Evolutionary conservation across 768 basidiomycete genomes (phyloP), one percentile per base, ranked within the genome.

Genomic region (Trametes cubensis): DNA sequence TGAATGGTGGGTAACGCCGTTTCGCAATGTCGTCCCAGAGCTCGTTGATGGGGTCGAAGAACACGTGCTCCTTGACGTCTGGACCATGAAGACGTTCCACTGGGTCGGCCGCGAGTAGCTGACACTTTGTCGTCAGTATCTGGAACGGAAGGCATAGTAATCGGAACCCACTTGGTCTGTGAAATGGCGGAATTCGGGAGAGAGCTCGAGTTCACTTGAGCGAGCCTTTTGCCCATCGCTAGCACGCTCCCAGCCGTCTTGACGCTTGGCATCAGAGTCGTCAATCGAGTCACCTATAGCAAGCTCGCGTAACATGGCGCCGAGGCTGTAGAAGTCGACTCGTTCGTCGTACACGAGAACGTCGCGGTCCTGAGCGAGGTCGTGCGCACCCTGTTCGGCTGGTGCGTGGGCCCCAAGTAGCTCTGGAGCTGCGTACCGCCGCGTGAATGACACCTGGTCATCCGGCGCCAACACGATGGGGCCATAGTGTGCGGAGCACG

Each of bases 361-460:
- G 48, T 50, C 57, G 23, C 42, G 40, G 57, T 15, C 40, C 28
- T 23, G 21, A 11, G 18, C 7, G 28, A 28, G 7, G 7, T 7
- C 28, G 28, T 28, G 18, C 1, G 25, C 40, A n/a, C n/a, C 20
- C 3, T 26, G 14, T 26, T 34, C 40, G 13, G 26, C 20, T 23
- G 41, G 46, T 20, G 52, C 47, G 21, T 58, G 38, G 44, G 42
- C 34, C 14, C 54, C 57, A 7, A 66, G 50, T 3, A 66, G 58
- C 61, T 66, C 65, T n/a, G 65, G 65, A 4, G 65, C 65, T 20
- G 65, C 62, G 41, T 66, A 66, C 38, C 61, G 58, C 40, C 53
- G 57, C 55, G 65, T 66, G 62, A 56, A 66, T 23, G 65, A 63
- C 48, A 66, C 47, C 51, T 62, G 56, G 40, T 66, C 61, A 47